Evolutionary conservation across 2,329 filamentous ascomycete species (phyloP), one percentile per base, ranked within the genome.

Genomic region (Aspergillus fumigatiaffinis): DNA sequence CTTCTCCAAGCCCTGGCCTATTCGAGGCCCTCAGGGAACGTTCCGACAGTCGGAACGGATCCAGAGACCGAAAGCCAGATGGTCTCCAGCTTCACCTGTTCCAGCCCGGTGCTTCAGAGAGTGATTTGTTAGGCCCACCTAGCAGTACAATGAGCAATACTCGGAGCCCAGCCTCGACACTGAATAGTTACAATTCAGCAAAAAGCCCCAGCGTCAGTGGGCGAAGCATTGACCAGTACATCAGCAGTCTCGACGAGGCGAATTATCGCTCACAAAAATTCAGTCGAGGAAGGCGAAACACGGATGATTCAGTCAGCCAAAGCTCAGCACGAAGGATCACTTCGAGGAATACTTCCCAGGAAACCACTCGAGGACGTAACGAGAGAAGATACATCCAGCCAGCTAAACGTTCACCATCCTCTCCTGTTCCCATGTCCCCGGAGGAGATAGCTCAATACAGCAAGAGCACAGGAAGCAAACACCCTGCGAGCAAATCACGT

Each of bases 351-450:
- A 72, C 74, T 10, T 91, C 90, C 0, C 84, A 88, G 62, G 88
- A 89, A 21, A 66, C 44, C 44, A 14, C 66, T 46, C 86, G 90
- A 56, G 90, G 89, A 21, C 84, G 90, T 60, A 82, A 82, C 25
- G 78, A 82, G 12, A 81, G 84, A 48, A 84, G 87, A 23, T 88
- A 87, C 62, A 91, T 88, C 60, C 88, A 86, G 68, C 85, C 89
- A 20, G 84, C 87, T 12, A 96, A 96, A 75, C 83, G 90, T 23
- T 97, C 93, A 1, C 93, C 93, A 0, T 95, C 91, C 1, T 97
- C 93, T 0, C 93, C 93, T 0, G 83, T 96, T 1, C 91, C 92
- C 3, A 97, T 97, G 92, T 96, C 92, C 3, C 92, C 92, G 0
- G 91, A 96, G 66, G 92, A 97, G 66, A 71, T 90, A 58, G 68